Percentiles rank a stretch among this genome's conserved stretches.
phyloP scores from a whole-genome alignment of 108 stramenopile genomes.

The Skeletonema costatum region DNA sequence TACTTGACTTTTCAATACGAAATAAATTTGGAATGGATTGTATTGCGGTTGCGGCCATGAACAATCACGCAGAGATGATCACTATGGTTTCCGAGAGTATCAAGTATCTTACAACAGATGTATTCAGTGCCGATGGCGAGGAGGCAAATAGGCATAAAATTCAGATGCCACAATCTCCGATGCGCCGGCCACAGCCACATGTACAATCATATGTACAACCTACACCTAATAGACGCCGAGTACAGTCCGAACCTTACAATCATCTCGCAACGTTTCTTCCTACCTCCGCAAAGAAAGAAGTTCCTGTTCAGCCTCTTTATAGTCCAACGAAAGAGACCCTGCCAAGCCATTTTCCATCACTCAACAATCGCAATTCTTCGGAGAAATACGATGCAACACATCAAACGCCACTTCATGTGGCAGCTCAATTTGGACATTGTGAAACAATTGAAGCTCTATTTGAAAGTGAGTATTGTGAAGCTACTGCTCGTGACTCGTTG shows the following conservation, averaged over 20 bases:
- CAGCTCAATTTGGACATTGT: slow-evolving; percentile 29
- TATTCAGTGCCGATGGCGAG: not conserved
- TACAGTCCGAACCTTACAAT: not conserved
- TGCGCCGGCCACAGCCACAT: not conserved
- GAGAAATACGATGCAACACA: slow-evolving; percentile 22
- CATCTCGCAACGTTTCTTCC: not conserved
- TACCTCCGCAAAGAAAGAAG: not conserved
- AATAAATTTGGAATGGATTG: slow-evolving; percentile 38
- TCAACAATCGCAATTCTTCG: slow-evolving; percentile 23
- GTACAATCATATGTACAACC: not conserved
- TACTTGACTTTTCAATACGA: slow-evolving; percentile 36
- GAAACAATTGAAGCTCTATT: slow-evolving; percentile 25
- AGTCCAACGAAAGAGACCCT: not conserved
- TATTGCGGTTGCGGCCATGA: slow-evolving; percentile 25
- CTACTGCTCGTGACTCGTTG: slow-evolving; percentile 29
- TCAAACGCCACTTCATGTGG: slow-evolving; percentile 43
- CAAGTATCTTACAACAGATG: slow-evolving; percentile 11
- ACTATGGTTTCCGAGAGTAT: slow-evolving; percentile 10
- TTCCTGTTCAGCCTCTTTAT: not conserved
- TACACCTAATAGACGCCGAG: not conserved
- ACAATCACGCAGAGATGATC: slow-evolving; percentile 19
- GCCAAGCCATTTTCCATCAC: slow-evolving; percentile 20
- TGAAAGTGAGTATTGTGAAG: slow-evolving; percentile 20
- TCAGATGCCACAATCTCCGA: slow-evolving; percentile 3
- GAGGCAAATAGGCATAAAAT: not conserved